These are phyloP conservation scores for Blastobotrys malaysiensis DNA, from an alignment of 1,139 yeast species.

Conservation along the genomic window DNA sequence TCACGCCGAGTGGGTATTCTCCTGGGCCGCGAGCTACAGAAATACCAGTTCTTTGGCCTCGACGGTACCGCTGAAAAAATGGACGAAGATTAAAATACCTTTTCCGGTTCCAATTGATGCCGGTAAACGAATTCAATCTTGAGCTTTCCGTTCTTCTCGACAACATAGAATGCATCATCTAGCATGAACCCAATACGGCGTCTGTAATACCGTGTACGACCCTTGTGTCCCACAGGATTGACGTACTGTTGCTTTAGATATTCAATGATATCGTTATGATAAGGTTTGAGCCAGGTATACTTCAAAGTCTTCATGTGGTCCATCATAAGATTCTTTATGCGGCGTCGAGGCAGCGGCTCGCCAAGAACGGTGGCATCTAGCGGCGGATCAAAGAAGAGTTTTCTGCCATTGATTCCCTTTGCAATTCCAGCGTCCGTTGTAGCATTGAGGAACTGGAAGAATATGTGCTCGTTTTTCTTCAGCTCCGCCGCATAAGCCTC, in stretches of 20 bases:
- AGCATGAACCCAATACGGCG: constrained; percentile 16
- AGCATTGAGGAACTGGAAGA: constrained; percentile 17
- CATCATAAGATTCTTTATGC: constrained; percentile 18
- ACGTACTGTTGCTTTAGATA: constrained; percentile 16
- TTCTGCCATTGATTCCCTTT: constrained; percentile 18
- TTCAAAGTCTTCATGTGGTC: constrained; percentile 14
- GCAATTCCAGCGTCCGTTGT: constrained; percentile 12
- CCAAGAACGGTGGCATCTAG: constrained; percentile 22
- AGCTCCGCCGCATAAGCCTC: constrained; percentile 9
- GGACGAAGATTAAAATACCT: background rate
- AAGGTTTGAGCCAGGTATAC: constrained; percentile 17
- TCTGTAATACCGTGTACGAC: constrained; percentile 14
- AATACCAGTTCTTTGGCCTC: constrained; percentile 22
- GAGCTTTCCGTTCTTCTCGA: constrained; percentile 2
- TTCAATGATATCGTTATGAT: constrained; percentile 16
- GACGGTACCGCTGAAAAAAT: constrained; percentile 17
- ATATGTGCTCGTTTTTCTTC: constrained; percentile 9
- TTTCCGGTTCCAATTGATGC: background rate
- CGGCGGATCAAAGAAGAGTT: constrained; percentile 16
- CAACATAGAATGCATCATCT: constrained; percentile 13
- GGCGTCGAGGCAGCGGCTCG: constrained; percentile 16
- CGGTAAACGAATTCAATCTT: background rate
- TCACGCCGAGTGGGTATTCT: constrained; percentile 22
- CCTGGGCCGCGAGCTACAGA: constrained; percentile 18
- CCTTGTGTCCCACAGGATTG: constrained; percentile 8